Evolutionary conservation across 192 early-diverging fungal genomes (phyloP), one percentile per base, ranked within the genome.

Genomic region (Gonapodya prolifera): DNA sequence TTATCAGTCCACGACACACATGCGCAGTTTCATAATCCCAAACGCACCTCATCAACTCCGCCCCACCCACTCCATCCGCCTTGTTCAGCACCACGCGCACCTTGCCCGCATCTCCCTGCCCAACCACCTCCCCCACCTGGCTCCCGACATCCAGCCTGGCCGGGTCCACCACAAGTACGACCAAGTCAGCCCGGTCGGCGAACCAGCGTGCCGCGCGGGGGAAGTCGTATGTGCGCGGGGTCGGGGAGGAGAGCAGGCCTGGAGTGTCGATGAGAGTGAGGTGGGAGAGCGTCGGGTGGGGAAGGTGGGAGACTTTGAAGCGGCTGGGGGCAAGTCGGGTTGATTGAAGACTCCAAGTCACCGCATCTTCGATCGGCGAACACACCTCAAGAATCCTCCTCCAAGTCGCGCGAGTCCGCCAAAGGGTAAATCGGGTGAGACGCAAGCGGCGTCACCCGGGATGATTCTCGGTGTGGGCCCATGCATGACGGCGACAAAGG

Each of bases 201-300:
- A 95, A 96, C 91, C 93, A 96, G 78, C 93, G 91, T 30, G 91
- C 89, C 1, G 93, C 91, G 32, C 85, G 84, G 1, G 90, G 90
- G 77, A 93, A 95, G 77, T 94, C 92, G 75, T 95, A 96, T 0
- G 89, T 87, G 34, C 92, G 89, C 69, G 92, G 85, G 0, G 88
- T 85, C 83, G 95, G 94, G 83, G 94, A 94, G 8, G 92, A 91
- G 23, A 96, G 84, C 35, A 96, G 92, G 16, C 95, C 95, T 0
- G 95, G 95, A n/a, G 94, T 94, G 79, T 96, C 95, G 75, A 96
- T 91, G 23, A 96, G 82, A 34, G 92, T 92, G 88, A 96, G 85
- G 75, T 94, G 91, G 69, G 91, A 86, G 71, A 96, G 83, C 29
- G 92, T 79, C 33, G 94, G 89, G 0, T 92, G 91, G 76, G 88